Conservation (phyloP, 352 stramenopile genomes). For the Globisporangium nodosum region DNA sequence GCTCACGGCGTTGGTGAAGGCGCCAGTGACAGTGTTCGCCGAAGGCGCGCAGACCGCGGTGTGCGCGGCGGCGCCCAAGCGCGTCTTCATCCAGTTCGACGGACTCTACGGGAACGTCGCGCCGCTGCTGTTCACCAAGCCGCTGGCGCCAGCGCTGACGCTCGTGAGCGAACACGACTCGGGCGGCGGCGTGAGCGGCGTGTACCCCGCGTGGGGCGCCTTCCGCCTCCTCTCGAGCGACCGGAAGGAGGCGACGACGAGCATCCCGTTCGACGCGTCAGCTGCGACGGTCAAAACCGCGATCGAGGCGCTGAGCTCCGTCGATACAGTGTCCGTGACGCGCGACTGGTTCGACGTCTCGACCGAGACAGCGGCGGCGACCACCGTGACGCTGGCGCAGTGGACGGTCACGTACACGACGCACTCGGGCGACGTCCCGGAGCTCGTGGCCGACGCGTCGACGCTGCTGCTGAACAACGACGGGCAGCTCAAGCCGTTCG, state of each 20-base stretch:
- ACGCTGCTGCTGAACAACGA: constrained; percentile 31
- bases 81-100: constrained; percentile 81
- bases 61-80: constrained; percentile 34
- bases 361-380: constrained; percentile 25
- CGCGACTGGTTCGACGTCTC: constrained; percentile 65
- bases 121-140: constrained; percentile 32
- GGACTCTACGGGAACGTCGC: constrained; percentile 49
- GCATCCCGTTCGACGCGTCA: constrained; percentile 66
- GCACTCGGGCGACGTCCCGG: constrained; percentile 45
- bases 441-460: constrained; percentile 39
- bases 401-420: constrained; percentile 66
- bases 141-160: constrained; percentile 24
- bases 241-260: constrained; percentile 36
- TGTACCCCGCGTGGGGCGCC: constrained; percentile 85
- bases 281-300: constrained; percentile 40
- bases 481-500: constrained; percentile 45
- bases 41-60: constrained; percentile 39
- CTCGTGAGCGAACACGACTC: constrained; percentile 38
- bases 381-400: constrained; percentile 43
- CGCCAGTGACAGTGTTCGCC: constrained; percentile 30
- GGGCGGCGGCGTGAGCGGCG: constrained; percentile 54
- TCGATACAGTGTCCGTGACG: constrained; percentile 77
- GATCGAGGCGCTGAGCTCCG: constrained; percentile 71
- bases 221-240: constrained; percentile 64
- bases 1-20: constrained; percentile 26